Conservation (phyloP, 2,329 filamentous ascomycete species). For the Ceratocystis variospora region DNA sequence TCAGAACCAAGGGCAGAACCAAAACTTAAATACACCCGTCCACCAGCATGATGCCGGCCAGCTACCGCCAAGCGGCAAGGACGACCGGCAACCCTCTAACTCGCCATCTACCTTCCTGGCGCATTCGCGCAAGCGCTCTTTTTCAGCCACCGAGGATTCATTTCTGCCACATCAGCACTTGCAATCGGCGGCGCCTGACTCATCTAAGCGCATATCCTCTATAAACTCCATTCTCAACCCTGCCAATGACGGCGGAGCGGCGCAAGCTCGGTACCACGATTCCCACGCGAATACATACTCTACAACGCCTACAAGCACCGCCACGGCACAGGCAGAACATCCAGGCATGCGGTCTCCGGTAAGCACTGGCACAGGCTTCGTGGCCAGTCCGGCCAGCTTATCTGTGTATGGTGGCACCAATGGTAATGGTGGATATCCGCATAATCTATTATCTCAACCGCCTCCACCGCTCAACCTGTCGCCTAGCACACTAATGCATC, state of each 20-base stretch:
- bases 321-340: slow-evolving; percentile 8
- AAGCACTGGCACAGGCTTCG: slow-evolving; percentile 9
- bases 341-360: slow-evolving; percentile 9
- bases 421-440: background rate
- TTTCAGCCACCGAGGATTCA: slow-evolving; percentile 46
- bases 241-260: slow-evolving; percentile 20
- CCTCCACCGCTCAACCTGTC: slow-evolving; percentile 8
- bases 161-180: slow-evolving; percentile 26
- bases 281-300: slow-evolving; percentile 12
- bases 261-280: slow-evolving; percentile 8
- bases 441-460: background rate
- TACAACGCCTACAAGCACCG: background rate
- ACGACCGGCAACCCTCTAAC: slow-evolving; percentile 42
- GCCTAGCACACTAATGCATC: background rate
- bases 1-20: background rate
- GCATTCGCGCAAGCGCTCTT: slow-evolving; percentile 51
- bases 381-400: slow-evolving; percentile 11
- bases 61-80: slow-evolving; percentile 21
- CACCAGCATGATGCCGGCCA: background rate
- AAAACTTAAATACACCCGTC: background rate
- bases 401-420: background rate
- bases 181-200: slow-evolving; percentile 21
- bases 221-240: slow-evolving; percentile 66
- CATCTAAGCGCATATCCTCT: slow-evolving; percentile 52
- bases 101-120: slow-evolving; percentile 49